phyloP scores from a whole-genome alignment of 148 eudicot genomes.

The Vaccinium myrtillus region DNA sequence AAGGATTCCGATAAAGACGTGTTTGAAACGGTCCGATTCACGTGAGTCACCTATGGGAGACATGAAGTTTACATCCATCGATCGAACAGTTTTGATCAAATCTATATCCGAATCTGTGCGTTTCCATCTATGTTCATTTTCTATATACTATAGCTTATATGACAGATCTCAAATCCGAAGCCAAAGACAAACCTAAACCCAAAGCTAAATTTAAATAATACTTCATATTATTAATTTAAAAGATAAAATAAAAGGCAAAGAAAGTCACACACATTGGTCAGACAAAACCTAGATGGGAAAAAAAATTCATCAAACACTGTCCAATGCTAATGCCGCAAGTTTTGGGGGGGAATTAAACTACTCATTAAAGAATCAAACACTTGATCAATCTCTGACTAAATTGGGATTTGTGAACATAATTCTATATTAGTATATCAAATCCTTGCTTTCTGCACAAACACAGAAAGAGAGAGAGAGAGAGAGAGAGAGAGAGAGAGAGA shows the following conservation, averaged over 20 bases:
- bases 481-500: neutral
- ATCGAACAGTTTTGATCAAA: too few relatives aligned
- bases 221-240: neutral
- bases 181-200: neutral
- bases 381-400: neutral
- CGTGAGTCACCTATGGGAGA: too few relatives aligned
- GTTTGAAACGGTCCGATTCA: too few relatives aligned
- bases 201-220: neutral
- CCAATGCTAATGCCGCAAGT: slow-evolving; percentile 7
- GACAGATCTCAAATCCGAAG: neutral
- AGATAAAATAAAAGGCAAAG: neutral
- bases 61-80: too few relatives aligned
- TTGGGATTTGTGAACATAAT: neutral
- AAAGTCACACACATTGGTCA: neutral
- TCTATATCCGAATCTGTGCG: too few relatives aligned
- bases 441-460: neutral
- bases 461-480: neutral
- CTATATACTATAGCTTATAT: too few relatives aligned
- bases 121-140: too few relatives aligned
- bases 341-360: neutral
- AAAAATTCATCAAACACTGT: neutral
- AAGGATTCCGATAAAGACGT: too few relatives aligned
- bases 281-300: neutral
- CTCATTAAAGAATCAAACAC: neutral
- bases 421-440: neutral